These are phyloP conservation scores for Heterobasidion occidentale DNA, from an alignment of 1,284 basidiomycete genomes.

Conservation along the genomic window DNA sequence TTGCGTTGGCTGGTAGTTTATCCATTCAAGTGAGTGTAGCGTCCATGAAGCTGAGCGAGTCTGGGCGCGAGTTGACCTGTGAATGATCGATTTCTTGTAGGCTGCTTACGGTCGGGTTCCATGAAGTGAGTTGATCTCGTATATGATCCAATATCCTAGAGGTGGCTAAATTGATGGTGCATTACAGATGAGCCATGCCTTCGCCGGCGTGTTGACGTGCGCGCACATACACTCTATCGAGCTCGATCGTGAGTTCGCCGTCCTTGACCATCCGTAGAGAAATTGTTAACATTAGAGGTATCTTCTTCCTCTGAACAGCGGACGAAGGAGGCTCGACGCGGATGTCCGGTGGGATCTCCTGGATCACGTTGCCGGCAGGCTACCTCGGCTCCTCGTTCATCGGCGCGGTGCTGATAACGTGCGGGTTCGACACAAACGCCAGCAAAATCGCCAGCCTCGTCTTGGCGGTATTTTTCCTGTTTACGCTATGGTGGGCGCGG, in stretches of 20 bases:
- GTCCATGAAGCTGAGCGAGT: neutral
- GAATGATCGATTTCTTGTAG: conserved; percentile 23
- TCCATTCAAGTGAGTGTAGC: conserved; percentile 75
- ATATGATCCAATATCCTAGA: neutral
- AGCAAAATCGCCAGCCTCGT: conserved; percentile 85
- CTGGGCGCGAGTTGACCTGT: conserved; percentile 1
- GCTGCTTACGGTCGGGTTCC: conserved; percentile 81
- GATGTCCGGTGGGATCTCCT: conserved; percentile 89
- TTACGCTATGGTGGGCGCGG: conserved; percentile 90
- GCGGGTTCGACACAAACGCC: conserved; percentile 91
- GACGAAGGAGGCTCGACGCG: conserved; percentile 90
- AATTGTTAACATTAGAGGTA: conserved; percentile 14
- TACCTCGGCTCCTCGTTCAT: conserved; percentile 92
- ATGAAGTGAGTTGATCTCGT: conserved; percentile 54
- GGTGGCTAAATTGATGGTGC: conserved; percentile 5
- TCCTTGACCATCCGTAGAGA: conserved; percentile 4
- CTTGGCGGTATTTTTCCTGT: conserved; percentile 81
- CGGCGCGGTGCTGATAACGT: conserved; percentile 84
- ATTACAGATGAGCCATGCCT: conserved; percentile 77
- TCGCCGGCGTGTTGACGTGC: conserved; percentile 81
- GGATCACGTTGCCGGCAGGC: conserved; percentile 82
- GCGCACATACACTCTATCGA: conserved; percentile 86
- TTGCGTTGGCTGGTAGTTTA: conserved; percentile 52
- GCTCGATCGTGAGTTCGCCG: conserved; percentile 57
- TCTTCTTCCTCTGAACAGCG: conserved; percentile 34